Conservation (phyloP, 768 basidiomycete species). For the Rhizopogon vinicolor region DNA sequence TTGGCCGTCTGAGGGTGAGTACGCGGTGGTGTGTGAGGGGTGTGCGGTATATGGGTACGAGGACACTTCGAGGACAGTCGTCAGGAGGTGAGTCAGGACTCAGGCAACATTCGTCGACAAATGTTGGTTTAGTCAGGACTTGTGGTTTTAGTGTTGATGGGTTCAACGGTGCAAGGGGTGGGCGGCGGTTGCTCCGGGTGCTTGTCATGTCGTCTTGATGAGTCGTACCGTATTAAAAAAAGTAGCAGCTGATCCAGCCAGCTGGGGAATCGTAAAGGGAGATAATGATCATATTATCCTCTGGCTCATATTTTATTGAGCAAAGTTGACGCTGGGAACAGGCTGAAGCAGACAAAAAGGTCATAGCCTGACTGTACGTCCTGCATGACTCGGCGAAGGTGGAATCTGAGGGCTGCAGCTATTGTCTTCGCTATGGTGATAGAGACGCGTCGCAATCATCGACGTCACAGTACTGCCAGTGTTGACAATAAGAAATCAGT, state of each 20-base stretch:
- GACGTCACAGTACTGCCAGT: background rate
- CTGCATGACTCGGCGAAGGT: background rate
- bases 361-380: background rate
- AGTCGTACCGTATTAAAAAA: background rate
- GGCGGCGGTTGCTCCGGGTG: background rate
- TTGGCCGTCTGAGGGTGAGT: background rate
- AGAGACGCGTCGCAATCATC: background rate
- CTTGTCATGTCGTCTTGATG: background rate
- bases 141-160: background rate
- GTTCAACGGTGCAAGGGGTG: background rate
- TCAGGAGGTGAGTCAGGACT: background rate
- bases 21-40: background rate
- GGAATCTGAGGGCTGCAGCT: background rate
- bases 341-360: conserved; percentile 3
- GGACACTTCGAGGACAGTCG: background rate
- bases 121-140: background rate
- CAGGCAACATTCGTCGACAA: background rate
- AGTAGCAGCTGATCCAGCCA: conserved; percentile 3
- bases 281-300: background rate
- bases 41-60: background rate
- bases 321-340: background rate
- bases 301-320: background rate
- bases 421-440: conserved; percentile 5
- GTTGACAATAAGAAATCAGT: background rate
- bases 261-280: background rate